Base-by-base conservation (phyloP, 2,329 filamentous ascomycete genomes). In the Penicillium freii region DNA sequence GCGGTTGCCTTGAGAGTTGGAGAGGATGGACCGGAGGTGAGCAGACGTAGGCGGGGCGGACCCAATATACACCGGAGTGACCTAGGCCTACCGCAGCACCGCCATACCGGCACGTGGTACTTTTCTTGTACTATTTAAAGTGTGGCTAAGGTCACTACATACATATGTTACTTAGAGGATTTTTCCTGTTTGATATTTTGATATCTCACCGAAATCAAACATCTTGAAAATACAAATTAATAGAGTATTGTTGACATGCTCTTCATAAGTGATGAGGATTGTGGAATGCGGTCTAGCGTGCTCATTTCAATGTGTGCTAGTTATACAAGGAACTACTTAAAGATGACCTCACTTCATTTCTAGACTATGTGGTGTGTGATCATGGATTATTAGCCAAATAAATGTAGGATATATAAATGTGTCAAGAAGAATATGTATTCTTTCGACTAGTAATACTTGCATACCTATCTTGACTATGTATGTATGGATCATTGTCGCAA, bases 1-100 rank as follows among this genome's bases (percentile, higher is more conserved):
- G 64, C 64, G 64, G 63, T 66, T 66, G 64, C 64, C 63, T 66
- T 66, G 45, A 13, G 51, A 42, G 49, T 44, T 53, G 45, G 38
- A 53, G 52, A 58, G 33, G 54, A 53, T 53, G 46, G 44, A 42
- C 31, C 40, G 51, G 51, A 31, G 52, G 50, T 53, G 57, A 58
- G 51, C 45, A 53, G 60, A 49, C 34, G 51, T 50, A 56, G 57
- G 58, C 47, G 62, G 63, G 59, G 60, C 45, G 52, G 57, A 45
- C 47, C 54, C 58, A 58, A 56, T 39, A 44, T 62, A 62, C 58
- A 43, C 39, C 29, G 48, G 53, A 46, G 53, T 54, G 50, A 66
- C 62, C 57, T 63, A 47, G 59, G 44, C 31, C 7, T 49, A 55
- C 46, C 56, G 55, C 54, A 42, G 54, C 45, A 56, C 49, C 47